Conservation (phyloP, 768 basidiomycete genomes). For the Leccinum ochraceum region DNA sequence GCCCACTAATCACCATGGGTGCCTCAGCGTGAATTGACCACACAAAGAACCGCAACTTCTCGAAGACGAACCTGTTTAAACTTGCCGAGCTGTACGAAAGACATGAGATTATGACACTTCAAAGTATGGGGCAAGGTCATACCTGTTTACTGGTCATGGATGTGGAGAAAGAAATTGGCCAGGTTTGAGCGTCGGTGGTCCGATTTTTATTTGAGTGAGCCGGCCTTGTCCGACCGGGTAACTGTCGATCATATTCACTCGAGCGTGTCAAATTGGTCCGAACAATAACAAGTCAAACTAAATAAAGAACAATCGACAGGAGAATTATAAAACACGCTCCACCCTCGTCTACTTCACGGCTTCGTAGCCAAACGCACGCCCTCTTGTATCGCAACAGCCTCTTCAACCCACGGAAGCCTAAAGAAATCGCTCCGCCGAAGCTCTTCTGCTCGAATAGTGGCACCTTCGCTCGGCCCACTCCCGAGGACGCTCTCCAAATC, state of each 20-base stretch:
- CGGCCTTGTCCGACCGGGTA: conserved; percentile 15
- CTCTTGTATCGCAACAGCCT: conserved; percentile 84
- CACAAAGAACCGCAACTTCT: conserved; percentile 5
- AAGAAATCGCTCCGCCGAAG: conserved; percentile 89
- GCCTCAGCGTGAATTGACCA: conserved; percentile 21
- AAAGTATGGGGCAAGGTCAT: conserved; percentile 11
- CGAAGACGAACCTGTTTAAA: conserved; percentile 61
- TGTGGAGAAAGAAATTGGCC: conserved; percentile 3
- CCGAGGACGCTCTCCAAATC: conserved; percentile 91
- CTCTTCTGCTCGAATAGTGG: conserved; percentile 84
- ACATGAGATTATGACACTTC: not conserved
- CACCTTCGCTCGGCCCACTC: conserved; percentile 78
- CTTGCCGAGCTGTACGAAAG: conserved; percentile 62
- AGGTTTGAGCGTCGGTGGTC: conserved; percentile 7
- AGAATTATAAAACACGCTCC: conserved; percentile 1
- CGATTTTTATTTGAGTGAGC: conserved; percentile 22
- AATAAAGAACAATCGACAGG: conserved; percentile 1
- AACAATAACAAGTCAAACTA: not conserved
- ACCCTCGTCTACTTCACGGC: conserved; percentile 28
- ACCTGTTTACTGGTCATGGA: conserved; percentile 72
- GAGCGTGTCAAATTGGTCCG: not conserved
- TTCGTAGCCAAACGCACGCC: conserved; percentile 67
- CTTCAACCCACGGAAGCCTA: conserved; percentile 88
- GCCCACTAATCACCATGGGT: conserved; percentile 62
- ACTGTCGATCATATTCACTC: conserved; percentile 6